Conservation (phyloP, 225 moss, liverwort and hornwort species). For the Straminergon stramineum region DNA sequence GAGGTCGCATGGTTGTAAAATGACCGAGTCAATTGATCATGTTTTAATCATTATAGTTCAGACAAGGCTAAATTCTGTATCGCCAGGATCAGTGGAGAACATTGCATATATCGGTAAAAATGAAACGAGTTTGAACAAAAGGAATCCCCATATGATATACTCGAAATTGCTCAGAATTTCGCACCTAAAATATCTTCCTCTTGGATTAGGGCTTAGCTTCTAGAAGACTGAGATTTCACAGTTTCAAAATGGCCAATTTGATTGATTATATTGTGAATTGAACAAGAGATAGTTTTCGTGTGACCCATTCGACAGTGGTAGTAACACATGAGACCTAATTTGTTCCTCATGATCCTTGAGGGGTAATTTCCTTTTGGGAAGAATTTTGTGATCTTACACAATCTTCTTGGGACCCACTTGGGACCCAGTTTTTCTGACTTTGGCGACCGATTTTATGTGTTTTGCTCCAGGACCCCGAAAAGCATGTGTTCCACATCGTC, state of each 20-base stretch:
- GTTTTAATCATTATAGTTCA: not conserved
- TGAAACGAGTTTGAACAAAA: not conserved
- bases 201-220: not conserved
- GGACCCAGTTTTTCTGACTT: not conserved
- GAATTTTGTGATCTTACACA: not conserved
- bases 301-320: not conserved
- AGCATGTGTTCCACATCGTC: constrained; percentile 83
- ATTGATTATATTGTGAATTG: not conserved
- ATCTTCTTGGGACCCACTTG: not conserved
- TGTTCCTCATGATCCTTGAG: not conserved
- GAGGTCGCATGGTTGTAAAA: not conserved
- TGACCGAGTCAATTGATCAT: not conserved
- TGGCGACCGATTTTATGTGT: not conserved
- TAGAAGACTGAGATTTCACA: not conserved
- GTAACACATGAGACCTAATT: too few relatives aligned
- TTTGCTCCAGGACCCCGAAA: constrained; percentile 20
- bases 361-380: not conserved
- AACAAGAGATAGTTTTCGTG: not conserved
- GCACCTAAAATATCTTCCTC: not conserved
- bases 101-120: not conserved
- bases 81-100: not conserved
- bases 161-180: not conserved
- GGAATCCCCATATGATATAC: not conserved
- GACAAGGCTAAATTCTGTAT: not conserved
- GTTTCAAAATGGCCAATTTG: not conserved